Evolutionary conservation across 148 eudicot species (phyloP), one percentile per base, ranked within the genome.

Genomic region (Rhododendron vialii): DNA sequence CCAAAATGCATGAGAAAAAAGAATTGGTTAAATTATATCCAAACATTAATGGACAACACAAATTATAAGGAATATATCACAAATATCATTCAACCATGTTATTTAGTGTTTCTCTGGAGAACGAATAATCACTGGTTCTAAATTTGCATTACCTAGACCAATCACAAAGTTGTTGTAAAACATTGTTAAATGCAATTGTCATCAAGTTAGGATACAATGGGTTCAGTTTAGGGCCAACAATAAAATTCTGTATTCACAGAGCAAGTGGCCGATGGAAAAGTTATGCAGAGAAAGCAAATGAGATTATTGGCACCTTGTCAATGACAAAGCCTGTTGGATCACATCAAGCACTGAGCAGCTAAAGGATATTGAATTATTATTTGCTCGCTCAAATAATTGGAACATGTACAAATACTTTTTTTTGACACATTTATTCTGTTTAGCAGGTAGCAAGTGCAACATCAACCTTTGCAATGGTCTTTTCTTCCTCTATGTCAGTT

Each of bases 361-460:
- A 75, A 75, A 35, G 80, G 26, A 38, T 77, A 77, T 10, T 2
- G 3, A 41, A 41, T 41, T 22, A 15, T 63, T 12, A 33, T 3
- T 45, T 63, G 30, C 45, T n/a, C 14, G 13, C 48, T 63, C 57
- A 83, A 65, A 2, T 38, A 65, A 65, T n/a, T 26, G n/a, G 48
- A 83, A 28, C 28, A 85, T 26, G 45, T 77, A 63, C 26, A 7
- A 55, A 26, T 14, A 38, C 18, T 36, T 47, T 55, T 71, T 80
- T 50, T 65, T 87, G 50, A 51, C 43, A 59, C n/a, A 38, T 38
- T 45, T 57, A 51, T 75, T 65, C 85, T 75, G 22, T 65, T 87
- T 73, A 50, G 85, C 90, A 93, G 95, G 95, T 93, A 24, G 92
- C 96, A 57, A 93, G 96, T 85, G 94, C 96, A 75, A 93, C 96